Conservation (phyloP, 441 rosid genomes). For the Gossypium aridum region DNA sequence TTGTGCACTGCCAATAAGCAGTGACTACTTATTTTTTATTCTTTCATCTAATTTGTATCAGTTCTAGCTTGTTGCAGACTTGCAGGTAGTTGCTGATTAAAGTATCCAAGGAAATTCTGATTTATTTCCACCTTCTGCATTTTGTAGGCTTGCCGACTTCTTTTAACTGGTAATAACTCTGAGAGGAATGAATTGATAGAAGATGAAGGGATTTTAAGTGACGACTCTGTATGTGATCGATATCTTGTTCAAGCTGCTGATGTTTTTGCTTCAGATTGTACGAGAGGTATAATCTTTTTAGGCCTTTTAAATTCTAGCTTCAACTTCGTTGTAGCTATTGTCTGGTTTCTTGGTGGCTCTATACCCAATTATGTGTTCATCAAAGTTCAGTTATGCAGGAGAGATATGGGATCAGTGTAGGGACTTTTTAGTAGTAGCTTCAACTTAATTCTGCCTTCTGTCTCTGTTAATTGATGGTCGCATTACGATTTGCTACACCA, state of each 20-base stretch:
- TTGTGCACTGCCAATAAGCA: background rate
- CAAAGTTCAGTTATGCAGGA: conserved; percentile 17
- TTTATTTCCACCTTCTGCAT: background rate
- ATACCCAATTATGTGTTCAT: background rate
- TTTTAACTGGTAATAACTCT: conserved; percentile 48
- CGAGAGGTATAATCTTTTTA: conserved; percentile 38
- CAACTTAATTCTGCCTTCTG: conserved; percentile 2
- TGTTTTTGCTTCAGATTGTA: conserved; percentile 38
- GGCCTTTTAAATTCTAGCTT: conserved; percentile 6
- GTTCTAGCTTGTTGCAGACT: conserved; percentile 1
- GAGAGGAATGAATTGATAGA: conserved; percentile 49
- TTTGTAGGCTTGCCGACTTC: conserved; percentile 70
- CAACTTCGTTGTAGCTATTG: background rate
- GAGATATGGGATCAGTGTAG: conserved; percentile 31
- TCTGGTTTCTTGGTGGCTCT: background rate
- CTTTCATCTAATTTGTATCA: background rate
- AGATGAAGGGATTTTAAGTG: conserved; percentile 47
- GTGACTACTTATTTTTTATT: background rate
- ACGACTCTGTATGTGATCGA: conserved; percentile 39
- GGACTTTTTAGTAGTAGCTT: conserved; percentile 2
- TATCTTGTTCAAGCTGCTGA: conserved; percentile 62
- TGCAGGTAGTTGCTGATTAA: conserved; percentile 6
- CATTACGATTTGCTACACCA: background rate
- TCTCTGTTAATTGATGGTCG: conserved; percentile 2
- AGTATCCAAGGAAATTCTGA: conserved; percentile 9